Percentiles rank a stretch among this genome's conserved stretches.
Conservation (phyloP, 202 grass and related monocot species). For the Zizania palustris region DNA sequence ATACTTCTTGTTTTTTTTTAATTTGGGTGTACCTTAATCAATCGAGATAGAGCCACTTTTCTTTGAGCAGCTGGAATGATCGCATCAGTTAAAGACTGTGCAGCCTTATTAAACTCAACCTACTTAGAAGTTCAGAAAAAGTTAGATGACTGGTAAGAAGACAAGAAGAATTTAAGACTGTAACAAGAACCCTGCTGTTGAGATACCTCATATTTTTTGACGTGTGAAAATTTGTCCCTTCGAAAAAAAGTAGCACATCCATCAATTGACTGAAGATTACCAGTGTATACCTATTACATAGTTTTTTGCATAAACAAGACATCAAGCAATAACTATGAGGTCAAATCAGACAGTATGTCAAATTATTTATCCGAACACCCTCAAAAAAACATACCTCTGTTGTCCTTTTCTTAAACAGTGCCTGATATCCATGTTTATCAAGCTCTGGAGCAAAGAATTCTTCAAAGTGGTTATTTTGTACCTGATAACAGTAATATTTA, state of each 20-base stretch:
- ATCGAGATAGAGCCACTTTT: constrained; percentile 65
- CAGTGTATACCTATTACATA: constrained; percentile 56
- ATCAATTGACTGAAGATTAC: constrained; percentile 67
- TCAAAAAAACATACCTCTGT: constrained; percentile 55
- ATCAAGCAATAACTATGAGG: constrained; percentile 9
- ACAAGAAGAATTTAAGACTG: not conserved
- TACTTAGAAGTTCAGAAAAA: constrained; percentile 42
- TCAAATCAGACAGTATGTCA: not conserved
- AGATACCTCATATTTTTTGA: constrained; percentile 89
- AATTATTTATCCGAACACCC: constrained; percentile 4
- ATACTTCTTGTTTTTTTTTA: constrained; percentile 3
- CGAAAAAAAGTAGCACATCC: constrained; percentile 96
- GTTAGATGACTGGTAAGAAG: constrained; percentile 34
- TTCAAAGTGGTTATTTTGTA: constrained; percentile 87
- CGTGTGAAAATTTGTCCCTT: constrained; percentile 81
- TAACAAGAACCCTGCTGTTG: constrained; percentile 34
- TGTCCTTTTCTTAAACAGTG: constrained; percentile 86
- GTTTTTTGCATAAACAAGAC: not conserved
- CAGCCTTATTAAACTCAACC: constrained; percentile 96
- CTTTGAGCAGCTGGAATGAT: constrained; percentile 72
- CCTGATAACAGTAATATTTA: constrained; percentile 53
- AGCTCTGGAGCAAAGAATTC: constrained; percentile 86
- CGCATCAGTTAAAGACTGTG: constrained; percentile 77
- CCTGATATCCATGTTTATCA: constrained; percentile 92
- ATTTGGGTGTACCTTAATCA: constrained; percentile 66